Evolutionary conservation across 2,329 filamentous ascomycete species (phyloP), one percentile per base, ranked within the genome.

Genomic region (Aspergillus ruber): DNA sequence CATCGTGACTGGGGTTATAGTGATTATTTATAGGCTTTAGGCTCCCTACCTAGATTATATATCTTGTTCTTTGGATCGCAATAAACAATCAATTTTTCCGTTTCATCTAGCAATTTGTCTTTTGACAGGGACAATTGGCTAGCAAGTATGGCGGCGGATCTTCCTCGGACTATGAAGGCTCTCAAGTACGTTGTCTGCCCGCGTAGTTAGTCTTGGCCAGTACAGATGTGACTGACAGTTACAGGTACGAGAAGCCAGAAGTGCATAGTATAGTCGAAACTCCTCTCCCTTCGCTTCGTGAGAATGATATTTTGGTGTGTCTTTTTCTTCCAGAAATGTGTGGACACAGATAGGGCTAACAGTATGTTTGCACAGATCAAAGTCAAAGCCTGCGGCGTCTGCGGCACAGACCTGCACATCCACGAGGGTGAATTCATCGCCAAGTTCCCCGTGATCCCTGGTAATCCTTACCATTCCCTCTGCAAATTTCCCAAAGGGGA

Each of bases 361-460:
- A 25, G 18, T 10, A 43, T 25, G n/a, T 15, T 10, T 44, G 25
- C 41, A n/a, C 43, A 76, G 71, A 68, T 84, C 67, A 82, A 85
- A 69, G 82, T 85, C 60, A 84, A 84, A 69, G 82, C 79, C 47
- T 83, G 79, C 56, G 80, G 81, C 71, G 79, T 83, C 52, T 83
- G 80, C 56, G 77, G 78, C 55, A 80, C 77, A 54, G 77, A 77
- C 67, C 60, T 70, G 63, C 69, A 65, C 45, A 67, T 71, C 48
- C 82, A 86, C 60, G 80, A 85, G 64, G 84, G 83, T 59, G 82
- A 86, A 68, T 86, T 86, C 56, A 69, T 77, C 57, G 74, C 74
- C 59, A 75, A 76, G 69, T 85, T 85, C 61, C 82, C 82, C 44
- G 70, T 85, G 49, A 82, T 85, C 57, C 82, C 82, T 50, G 74